Base-by-base conservation (phyloP, 208 protist genomes). In the Crithidia fasciculata region DNA sequence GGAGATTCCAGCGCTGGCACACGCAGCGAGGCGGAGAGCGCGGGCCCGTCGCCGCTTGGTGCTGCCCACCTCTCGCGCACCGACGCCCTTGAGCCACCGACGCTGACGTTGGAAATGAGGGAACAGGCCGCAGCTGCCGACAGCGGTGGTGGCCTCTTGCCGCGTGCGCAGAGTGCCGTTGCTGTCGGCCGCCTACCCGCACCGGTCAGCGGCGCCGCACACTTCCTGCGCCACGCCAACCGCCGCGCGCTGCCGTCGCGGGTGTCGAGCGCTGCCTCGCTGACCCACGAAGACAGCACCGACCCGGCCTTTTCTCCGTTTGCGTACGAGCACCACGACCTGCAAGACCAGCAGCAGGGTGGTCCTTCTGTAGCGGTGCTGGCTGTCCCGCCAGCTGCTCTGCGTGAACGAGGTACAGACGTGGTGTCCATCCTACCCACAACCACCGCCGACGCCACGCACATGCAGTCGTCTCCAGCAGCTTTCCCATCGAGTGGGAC, bases 151-250 rank as follows among this genome's bases (percentile, higher is more conserved):
- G 49, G 36, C 5, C 10, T 7, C 53, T n/a, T 43, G 53, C 13
- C 65, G 4, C 65, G 41, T 3, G 65, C 54, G 37, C 53, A 39
- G n/a, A 69, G 45, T n/a, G 49, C 39, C 2, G n/a, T 28, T 0
- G 49, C 47, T 5, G 49, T 47, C 9, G 36, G n/a, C 13, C 50
- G 19, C 10, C 41, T 8, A 3, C 54, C 12, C 3, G n/a, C 40
- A 4, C 52, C 54, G 8, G 19, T 61, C 4, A 40, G 65, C 18
- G 53, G 40, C 12, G 65, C 41, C 4, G 36, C 43, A 40, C 65
- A 70, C 43, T 70, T 61, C 13, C 53, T 61, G 0, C 53, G 65
- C 13, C 65, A 70, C 54, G 39, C 65, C 3, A 59, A 70, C 19
- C 52, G 52, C 0, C 53, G 53, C 9, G 65, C 65, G 8, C 54